phyloP scores from a whole-genome alignment of 306 rosid genomes.

The Acmispon strigosus region DNA sequence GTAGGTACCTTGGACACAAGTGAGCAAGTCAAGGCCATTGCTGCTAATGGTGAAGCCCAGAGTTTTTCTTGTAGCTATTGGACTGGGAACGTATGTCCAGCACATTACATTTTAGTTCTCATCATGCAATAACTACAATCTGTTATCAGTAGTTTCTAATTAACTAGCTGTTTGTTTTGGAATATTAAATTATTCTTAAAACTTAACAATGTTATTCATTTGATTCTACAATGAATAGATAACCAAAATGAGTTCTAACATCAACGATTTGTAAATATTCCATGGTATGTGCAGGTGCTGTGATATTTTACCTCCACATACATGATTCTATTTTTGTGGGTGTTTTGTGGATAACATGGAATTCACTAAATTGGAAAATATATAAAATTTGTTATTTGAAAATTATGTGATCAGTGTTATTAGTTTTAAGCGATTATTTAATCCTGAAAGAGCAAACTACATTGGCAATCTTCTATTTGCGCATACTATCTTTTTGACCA shows the following conservation, averaged over 20 bases:
- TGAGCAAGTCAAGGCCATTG: slow-evolving; percentile 81
- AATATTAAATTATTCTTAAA: neutral
- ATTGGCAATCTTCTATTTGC: neutral
- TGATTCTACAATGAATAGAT: neutral
- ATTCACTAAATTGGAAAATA: neutral
- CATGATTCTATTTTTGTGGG: neutral
- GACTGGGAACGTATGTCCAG: slow-evolving; percentile 70
- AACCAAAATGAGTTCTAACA: neutral
- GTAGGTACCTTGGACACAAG: slow-evolving; percentile 97
- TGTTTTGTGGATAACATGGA: neutral
- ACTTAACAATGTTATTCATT: neutral
- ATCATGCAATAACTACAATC: neutral
- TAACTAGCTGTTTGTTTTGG: neutral
- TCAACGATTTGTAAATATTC: slow-evolving; percentile 9
- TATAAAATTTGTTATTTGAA: neutral
- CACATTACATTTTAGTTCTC: slow-evolving; percentile 4
- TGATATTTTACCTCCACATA: neutral
- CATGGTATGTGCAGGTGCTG: neutral
- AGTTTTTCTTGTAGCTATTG: slow-evolving; percentile 78
- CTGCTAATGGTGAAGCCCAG: slow-evolving; percentile 74
- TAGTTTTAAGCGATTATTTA: neutral
- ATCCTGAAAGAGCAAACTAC: neutral
- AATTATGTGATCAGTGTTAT: neutral
- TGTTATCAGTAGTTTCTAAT: neutral
- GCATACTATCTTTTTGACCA: too few species aligned